These are phyloP conservation scores for Globisporangium uncinulatum DNA, from an alignment of 352 stramenopile genomes.

Conservation along the genomic window DNA sequence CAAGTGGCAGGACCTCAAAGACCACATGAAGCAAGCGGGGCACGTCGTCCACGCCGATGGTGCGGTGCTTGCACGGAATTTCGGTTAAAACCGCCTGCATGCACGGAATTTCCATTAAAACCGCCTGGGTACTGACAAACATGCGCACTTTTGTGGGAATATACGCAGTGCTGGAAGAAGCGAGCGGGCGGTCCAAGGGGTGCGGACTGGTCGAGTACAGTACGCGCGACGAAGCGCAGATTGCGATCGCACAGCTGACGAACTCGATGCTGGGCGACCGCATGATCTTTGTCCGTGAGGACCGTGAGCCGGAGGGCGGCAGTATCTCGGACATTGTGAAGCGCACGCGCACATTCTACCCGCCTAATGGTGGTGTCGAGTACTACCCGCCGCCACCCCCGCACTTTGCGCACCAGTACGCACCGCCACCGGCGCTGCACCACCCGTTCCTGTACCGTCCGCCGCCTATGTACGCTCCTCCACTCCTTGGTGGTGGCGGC, in stretches of 20 bases:
- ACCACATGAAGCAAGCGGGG: constrained; percentile 90
- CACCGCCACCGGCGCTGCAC: background rate
- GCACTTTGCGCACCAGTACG: constrained; percentile 4
- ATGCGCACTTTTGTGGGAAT: background rate
- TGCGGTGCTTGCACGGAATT: constrained; percentile 11
- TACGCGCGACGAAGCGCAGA: constrained; percentile 63
- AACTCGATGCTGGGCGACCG: constrained; percentile 92
- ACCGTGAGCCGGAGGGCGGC: constrained; percentile 60
- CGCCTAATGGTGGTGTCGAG: background rate
- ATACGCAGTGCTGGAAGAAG: constrained; percentile 60
- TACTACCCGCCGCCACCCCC: constrained; percentile 7
- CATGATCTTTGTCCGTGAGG: constrained; percentile 85
- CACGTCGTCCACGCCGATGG: constrained; percentile 78
- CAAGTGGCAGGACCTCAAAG: constrained; percentile 95
- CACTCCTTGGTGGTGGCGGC: constrained; percentile 14
- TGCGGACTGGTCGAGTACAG: constrained; percentile 75
- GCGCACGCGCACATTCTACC: constrained; percentile 11
- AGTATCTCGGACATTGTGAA: constrained; percentile 71
- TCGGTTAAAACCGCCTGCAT: too few species aligned
- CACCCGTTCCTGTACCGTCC: constrained; percentile 3
- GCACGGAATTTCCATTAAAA: background rate
- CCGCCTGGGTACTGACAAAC: background rate
- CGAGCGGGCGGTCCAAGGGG: constrained; percentile 88
- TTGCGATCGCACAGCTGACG: constrained; percentile 88
- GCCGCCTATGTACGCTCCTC: background rate